phyloP scores from a whole-genome alignment of 83 land plant genomes.

The Larix sibirica region DNA sequence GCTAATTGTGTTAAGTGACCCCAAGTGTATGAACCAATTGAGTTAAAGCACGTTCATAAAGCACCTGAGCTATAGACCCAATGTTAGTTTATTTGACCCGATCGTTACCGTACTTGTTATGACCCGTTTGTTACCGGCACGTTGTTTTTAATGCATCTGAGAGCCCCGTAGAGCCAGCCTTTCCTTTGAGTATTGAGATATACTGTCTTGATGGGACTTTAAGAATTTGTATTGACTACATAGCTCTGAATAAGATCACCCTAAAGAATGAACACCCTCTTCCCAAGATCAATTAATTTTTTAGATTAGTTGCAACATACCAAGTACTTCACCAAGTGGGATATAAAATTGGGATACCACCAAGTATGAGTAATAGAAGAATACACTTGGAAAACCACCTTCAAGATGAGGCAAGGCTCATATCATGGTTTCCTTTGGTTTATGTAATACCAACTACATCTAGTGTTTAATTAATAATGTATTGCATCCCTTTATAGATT shows the following conservation, averaged over 20 bases:
- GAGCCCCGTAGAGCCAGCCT: too few relatives aligned
- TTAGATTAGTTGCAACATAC: background rate
- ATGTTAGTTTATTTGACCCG: too few relatives aligned
- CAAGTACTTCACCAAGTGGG: background rate
- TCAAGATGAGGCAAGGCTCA: background rate
- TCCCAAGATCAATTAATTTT: background rate
- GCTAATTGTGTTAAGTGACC: too few relatives aligned
- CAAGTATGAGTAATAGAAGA: background rate
- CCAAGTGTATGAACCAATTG: too few relatives aligned
- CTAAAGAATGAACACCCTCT: background rate
- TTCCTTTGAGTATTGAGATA: too few relatives aligned
- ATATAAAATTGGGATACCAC: background rate
- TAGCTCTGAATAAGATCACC: background rate
- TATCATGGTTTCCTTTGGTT: background rate
- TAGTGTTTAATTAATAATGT: background rate
- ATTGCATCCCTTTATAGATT: background rate
- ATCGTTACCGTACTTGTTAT: too few relatives aligned
- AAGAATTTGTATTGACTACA: background rate
- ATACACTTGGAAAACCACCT: background rate
- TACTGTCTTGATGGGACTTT: background rate
- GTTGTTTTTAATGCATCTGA: too few relatives aligned
- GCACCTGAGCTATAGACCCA: too few relatives aligned
- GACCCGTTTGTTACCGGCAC: too few relatives aligned
- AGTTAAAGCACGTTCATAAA: too few relatives aligned
- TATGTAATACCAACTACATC: background rate